Conservation (phyloP, 306 rosid genomes). For the Cicer cuneatum region DNA sequence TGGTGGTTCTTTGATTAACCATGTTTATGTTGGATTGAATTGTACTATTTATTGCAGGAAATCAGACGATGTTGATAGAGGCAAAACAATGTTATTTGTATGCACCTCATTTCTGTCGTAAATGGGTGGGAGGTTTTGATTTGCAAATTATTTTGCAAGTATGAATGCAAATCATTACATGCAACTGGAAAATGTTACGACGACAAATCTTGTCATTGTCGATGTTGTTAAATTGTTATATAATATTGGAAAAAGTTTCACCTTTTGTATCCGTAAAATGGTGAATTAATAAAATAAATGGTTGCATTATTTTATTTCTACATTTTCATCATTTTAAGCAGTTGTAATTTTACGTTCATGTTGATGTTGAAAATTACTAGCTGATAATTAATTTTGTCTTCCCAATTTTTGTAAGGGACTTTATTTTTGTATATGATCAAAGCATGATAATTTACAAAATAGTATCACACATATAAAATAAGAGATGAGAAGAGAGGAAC, state of each 20-base stretch:
- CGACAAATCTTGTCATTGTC: background rate
- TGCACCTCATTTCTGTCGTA: background rate
- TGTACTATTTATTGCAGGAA: background rate
- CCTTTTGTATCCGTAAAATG: background rate
- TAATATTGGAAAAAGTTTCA: background rate
- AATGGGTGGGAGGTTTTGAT: slow-evolving; percentile 11
- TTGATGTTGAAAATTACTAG: background rate
- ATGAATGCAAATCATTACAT: background rate
- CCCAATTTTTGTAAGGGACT: too few relatives aligned
- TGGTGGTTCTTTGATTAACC: background rate
- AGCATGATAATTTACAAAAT: too few relatives aligned
- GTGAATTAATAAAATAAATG: background rate
- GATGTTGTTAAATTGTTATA: slow-evolving; percentile 9
- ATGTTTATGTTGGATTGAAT: background rate
- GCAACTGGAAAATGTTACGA: background rate
- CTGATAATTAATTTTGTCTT: too few relatives aligned
- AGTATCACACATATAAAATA: too few relatives aligned
- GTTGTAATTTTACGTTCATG: background rate
- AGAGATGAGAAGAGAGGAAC: too few relatives aligned
- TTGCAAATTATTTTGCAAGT: background rate
- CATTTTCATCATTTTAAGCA: background rate
- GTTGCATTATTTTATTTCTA: too few relatives aligned
- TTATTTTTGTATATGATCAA: too few relatives aligned
- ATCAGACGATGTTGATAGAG: background rate
- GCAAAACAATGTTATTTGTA: background rate